Percentiles rank a stretch among this genome's conserved stretches.
phyloP scores from a whole-genome alignment of 345 rosid species.

The Odontarrhena argentea region DNA sequence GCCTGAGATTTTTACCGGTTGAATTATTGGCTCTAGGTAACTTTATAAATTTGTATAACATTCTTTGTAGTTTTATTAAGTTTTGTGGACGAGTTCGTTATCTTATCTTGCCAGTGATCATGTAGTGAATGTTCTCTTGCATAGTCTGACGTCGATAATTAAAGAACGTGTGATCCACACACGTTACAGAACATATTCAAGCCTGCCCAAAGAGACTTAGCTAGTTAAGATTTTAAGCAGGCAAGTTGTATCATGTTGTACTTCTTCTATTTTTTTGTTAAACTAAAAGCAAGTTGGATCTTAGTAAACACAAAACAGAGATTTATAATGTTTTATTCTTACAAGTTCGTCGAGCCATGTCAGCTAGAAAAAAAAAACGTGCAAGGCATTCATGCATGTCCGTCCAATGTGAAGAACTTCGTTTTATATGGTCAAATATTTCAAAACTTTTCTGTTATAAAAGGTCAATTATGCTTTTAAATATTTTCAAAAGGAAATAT shows the following conservation, averaged over 20 bases:
- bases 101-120: neutral
- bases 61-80: neutral
- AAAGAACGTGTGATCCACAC: constrained; percentile 33
- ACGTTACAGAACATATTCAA: neutral
- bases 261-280: too few relatives aligned
- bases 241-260: constrained; percentile 3
- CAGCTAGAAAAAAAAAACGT: constrained; percentile 16
- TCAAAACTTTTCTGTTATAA: neutral
- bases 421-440: neutral
- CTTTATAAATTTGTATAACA: too few relatives aligned
- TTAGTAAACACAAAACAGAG: neutral
- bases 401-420: neutral
- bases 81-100: constrained; percentile 1
- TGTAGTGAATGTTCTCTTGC: neutral
- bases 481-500: neutral
- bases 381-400: constrained; percentile 4
- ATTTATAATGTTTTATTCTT: neutral
- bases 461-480: neutral
- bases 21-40: too few relatives aligned
- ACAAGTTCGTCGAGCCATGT: constrained; percentile 6
- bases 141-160: neutral
- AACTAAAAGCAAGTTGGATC: neutral
- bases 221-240: neutral
- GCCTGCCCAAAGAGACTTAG: neutral
- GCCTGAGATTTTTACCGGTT: too few relatives aligned